Evolutionary conservation across 768 basidiomycete genomes (phyloP), one percentile per base, ranked within the genome.

Genomic region (Leccinum disarticulatum): DNA sequence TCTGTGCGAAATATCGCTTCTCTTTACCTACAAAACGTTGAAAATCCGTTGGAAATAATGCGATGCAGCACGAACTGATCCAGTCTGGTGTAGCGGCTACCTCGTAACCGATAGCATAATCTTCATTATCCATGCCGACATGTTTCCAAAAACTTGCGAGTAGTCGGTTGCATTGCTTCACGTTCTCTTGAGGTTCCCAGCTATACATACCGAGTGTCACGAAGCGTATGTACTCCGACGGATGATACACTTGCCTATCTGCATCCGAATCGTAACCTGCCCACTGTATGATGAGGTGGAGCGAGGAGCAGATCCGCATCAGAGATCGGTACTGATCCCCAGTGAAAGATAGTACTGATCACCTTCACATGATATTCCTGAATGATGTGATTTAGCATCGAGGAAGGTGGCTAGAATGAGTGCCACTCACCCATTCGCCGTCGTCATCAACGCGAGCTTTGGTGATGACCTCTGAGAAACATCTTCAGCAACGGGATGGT

Each of bases 331-430:
- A 22, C 5, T 19, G 41, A 58, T 60, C 60, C 27, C 27, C 27
- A 27, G 27, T 27, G 27, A 27, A 27, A 27, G 3, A 27, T 27
- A 27, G 27, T 27, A 27, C 27, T n/a, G 41, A 58, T 60, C 60
- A 88, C 89, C 79, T 90, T 90, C 43, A 90, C 88, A 55, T 66
- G 68, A 64, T 90, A 91, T 73, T 88, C 83, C 89, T 86, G 49
- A 33, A 59, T 14, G 22, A 22, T 46, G 6, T 25, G 15, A 53
- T 3, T 70, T 25, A 14, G 6, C 25, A 50, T 52, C 13, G 22
- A 38, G 28, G 7, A 31, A 30, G 13, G 43, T 22, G 14, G 14
- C 14, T 30, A 2, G 49, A 35, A 36, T 22, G 33, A 35, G 33
- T 19, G 55, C 19, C 52, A 70, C 82, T 61, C 64, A 84, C 87